Evolutionary conservation across 108 stramenopile genomes (phyloP), one percentile per base, ranked within the genome.

Genomic region (Cyclotella baltica): DNA sequence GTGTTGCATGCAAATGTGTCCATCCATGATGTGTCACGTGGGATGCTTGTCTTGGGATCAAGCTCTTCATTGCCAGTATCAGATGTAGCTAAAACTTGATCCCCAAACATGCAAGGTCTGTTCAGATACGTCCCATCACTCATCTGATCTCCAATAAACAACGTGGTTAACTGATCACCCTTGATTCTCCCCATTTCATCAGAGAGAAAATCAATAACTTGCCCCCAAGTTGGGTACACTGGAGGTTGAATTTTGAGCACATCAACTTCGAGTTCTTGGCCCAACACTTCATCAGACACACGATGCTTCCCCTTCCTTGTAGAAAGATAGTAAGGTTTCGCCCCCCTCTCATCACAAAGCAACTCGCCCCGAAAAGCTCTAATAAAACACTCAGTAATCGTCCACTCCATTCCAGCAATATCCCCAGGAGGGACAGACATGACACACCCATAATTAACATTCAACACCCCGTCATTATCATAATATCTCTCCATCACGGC

Each of bases 151-250:
- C 82, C 82, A 43, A 23, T 40, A 52, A 83, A 83, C 27, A 83
- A 51, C 11, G 75, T 83, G 0, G 76, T 73, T 53, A 83, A 56
- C 48, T 70, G 47, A 67, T 83, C 53, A 15, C 67, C 67, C 20
- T 83, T 83, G 3, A 83, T 56, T 55, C 82, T 67, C 23, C 47
- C 82, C 67, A 77, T 83, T 70, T 83, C 82, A 70, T 83, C 72
- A 15, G 82, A 22, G n/a, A 83, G 72, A 30, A 67, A 83, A 22
- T 83, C 82, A 62, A 83, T 73, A 28, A 83, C 82, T 63, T 83
- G 82, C 57, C 56, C 75, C 64, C 71, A 80, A 38, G 65, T 67
- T 22, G 68, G 75, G 38, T 55, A 57, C 16, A 29, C 1, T 18
- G n/a, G 2, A 9, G 31, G 37, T 34, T 58, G 29, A 30, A 28